Conservation (phyloP, 306 rosid species). For the Ammopiptanthus mongolicus region DNA sequence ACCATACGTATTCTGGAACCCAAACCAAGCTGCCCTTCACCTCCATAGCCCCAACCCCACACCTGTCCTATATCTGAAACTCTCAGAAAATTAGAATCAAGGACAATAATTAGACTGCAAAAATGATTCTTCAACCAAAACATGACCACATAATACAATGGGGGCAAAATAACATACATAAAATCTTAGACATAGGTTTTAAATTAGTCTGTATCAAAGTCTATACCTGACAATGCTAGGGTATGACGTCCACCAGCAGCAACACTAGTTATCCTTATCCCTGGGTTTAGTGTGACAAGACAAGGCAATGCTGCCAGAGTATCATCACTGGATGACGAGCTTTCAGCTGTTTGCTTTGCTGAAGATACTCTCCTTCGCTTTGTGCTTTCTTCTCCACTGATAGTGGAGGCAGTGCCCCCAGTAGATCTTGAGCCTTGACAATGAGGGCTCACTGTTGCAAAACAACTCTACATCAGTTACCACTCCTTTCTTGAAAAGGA, state of each 20-base stretch:
- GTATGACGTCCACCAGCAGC: conserved; percentile 91
- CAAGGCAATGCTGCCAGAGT: conserved; percentile 63
- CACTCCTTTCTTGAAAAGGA: not conserved
- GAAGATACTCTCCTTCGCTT: conserved; percentile 65
- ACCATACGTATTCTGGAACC: conserved; percentile 86
- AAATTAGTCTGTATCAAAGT: not conserved
- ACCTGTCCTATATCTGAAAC: conserved; percentile 80
- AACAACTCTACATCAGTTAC: conserved; percentile 21
- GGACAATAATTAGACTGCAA: conserved; percentile 6
- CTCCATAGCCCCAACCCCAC: conserved; percentile 98
- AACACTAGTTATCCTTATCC: conserved; percentile 61
- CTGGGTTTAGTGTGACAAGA: conserved; percentile 67
- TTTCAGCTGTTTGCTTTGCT: conserved; percentile 62
- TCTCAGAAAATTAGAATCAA: conserved; percentile 32
- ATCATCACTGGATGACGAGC: conserved; percentile 65
- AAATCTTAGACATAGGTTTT: not conserved
- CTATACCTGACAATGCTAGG: conserved; percentile 67
- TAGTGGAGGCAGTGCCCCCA: conserved; percentile 35
- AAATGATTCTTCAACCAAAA: not conserved
- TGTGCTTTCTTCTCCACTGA: conserved; percentile 57
- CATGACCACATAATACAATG: not conserved
- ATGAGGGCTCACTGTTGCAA: conserved; percentile 52
- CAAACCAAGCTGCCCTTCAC: conserved; percentile 92
- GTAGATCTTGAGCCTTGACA: conserved; percentile 54
- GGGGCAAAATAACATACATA: not conserved